Base-by-base conservation (phyloP, 1,139 yeast genomes). In the Pichia sp. region DNA sequence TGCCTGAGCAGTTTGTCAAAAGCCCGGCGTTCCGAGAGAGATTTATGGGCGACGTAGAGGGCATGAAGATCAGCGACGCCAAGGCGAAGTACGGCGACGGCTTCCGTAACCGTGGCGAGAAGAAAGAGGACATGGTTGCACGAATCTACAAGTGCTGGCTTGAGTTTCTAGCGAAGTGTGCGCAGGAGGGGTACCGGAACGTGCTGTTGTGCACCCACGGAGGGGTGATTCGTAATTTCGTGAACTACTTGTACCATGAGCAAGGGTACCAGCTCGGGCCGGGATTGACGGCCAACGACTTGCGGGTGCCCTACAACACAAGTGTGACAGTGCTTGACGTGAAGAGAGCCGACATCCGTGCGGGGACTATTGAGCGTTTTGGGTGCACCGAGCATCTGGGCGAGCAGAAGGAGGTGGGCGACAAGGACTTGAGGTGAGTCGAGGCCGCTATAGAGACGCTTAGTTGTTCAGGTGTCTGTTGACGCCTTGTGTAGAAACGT, bases 141-240 rank as follows among this genome's bases (percentile, higher is more conserved):
- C 74, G 97, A 47, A 73, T 90, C 8, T 47, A 47, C 50, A 40
- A 30, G 4, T 7, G 45, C 11, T 47, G 50, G 50, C 26, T 47
- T 1, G 34, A 40, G 19, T 26, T 23, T 16, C 13, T 47, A n/a
- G 15, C 3, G 19, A 38, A 23, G 13, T 47, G 50, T 47, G 45
- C 38, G 8, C 2, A 3, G 2, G 38, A 40, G 2, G 45, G 45
- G 0, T 43, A 47, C 11, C 36, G 38, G 32, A 86, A 85, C 57
- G 76, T 87, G 1, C 73, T 84, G 31, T 59, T 90, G 31, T 84
- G 93, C 54, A 83, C 93, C 11, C 97, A 90, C 66, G 97, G 97
- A 19, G 96, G 97, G 6, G 89, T 89, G 1, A 83, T 90, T 38
- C 78, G 89, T 2, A 47, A 47, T 16, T 47, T 47, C 19, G 38